A percentile compares a stretch with the other conserved stretches of the same genome.
These are phyloP conservation scores for Draba incana DNA, from an alignment of 345 rosid genomes.

Conservation along the genomic window DNA sequence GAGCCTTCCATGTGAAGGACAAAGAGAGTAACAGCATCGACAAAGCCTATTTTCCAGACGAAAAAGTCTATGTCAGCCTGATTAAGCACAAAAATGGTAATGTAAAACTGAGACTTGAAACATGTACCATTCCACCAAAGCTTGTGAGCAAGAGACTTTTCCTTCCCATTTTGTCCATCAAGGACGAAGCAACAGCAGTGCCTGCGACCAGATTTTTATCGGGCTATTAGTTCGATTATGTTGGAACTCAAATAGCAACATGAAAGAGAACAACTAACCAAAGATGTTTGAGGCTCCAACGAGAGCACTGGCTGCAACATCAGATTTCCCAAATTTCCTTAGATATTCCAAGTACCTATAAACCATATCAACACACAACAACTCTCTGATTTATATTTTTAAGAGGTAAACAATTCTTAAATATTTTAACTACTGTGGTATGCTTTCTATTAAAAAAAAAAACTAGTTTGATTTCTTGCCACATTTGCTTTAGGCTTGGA, in stretches of 20 bases:
- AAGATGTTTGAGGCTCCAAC: conserved; percentile 98
- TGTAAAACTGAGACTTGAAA: not conserved
- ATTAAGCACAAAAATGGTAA: not conserved
- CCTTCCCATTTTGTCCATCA: conserved; percentile 98
- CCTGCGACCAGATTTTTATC: conserved; percentile 49
- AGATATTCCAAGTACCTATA: no score
- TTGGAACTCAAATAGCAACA: conserved; percentile 15
- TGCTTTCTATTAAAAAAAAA: no score
- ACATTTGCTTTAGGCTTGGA: no score
- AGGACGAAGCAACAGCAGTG: conserved; percentile 90
- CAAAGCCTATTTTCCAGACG: conserved; percentile 59
- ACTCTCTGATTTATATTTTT: no score
- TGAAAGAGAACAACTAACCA: conserved; percentile 47
- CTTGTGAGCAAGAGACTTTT: conserved; percentile 88
- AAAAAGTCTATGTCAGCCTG: not conserved
- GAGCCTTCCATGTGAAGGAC: conserved; percentile 91
- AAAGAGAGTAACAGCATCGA: conserved; percentile 92
- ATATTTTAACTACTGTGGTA: no score
- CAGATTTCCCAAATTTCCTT: no score
- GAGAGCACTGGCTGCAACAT: conserved; percentile 99
- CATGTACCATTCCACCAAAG: conserved; percentile 87
- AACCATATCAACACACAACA: no score
- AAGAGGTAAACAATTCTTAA: no score
- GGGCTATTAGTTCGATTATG: not conserved
- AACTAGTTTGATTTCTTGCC: no score